Evolutionary conservation across 257 asterid species (phyloP).

Genomic region (Ocimum tenuiflorum): DNA sequence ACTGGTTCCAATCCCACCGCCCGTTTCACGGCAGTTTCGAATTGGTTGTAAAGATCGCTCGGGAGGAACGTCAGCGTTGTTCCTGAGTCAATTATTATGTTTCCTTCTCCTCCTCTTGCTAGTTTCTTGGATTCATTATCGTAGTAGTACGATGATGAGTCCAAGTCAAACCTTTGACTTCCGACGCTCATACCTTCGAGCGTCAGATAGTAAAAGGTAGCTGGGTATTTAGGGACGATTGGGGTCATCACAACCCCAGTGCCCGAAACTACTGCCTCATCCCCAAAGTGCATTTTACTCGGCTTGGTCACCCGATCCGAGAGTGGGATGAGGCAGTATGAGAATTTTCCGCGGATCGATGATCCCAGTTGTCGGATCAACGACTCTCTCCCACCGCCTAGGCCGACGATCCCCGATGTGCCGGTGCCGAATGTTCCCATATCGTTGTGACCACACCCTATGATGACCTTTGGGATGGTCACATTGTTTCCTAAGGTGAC

Average conservation of each 20-base stretch:
- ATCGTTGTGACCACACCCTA: slow-evolving; percentile 55
- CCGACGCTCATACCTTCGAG: slow-evolving; percentile 45
- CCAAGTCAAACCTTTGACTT: slow-evolving; percentile 9
- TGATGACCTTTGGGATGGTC: slow-evolving; percentile 22
- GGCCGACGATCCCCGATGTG: slow-evolving; percentile 57
- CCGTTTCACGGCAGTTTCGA: slow-evolving; percentile 14
- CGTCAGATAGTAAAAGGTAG: slow-evolving; percentile 38
- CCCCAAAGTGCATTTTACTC: slow-evolving; percentile 47
- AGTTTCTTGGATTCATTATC: background rate
- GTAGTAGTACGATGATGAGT: background rate
- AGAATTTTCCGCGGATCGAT: slow-evolving; percentile 39
- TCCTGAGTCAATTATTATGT: slow-evolving; percentile 56
- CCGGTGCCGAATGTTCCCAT: slow-evolving; percentile 18
- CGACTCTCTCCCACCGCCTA: slow-evolving; percentile 46
- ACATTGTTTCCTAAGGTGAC: slow-evolving; percentile 24
- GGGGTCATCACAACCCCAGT: slow-evolving; percentile 41
- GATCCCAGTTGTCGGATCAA: slow-evolving; percentile 41
- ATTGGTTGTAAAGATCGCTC: background rate
- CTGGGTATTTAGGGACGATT: slow-evolving; percentile 12
- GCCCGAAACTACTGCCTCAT: slow-evolving; percentile 29
- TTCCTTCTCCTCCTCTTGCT: slow-evolving; percentile 19
- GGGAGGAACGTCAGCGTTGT: slow-evolving; percentile 50
- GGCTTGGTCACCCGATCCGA: background rate
- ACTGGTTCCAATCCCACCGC: background rate
- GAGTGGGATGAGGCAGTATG: slow-evolving; percentile 50